phyloP scores from a whole-genome alignment of 2,329 filamentous ascomycete genomes.

The Aspergillus sp. region DNA sequence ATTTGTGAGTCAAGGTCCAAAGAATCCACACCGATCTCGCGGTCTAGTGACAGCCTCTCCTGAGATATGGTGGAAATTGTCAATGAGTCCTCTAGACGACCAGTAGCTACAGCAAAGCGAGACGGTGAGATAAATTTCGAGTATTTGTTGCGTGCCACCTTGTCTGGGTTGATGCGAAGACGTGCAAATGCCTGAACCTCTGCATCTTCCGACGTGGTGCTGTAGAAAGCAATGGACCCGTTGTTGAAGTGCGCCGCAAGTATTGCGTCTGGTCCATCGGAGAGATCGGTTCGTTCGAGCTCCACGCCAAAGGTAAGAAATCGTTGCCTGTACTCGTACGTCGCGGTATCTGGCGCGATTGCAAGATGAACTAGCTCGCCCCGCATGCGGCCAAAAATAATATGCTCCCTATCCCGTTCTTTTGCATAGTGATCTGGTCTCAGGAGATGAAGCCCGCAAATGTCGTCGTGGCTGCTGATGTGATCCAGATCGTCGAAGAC shows the following conservation, averaged over 20 bases:
- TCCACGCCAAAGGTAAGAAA: conserved; percentile 45
- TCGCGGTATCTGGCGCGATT: conserved; percentile 29
- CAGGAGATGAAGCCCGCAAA: conserved; percentile 57
- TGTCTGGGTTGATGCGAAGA: conserved; percentile 20
- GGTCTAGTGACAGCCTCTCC: conserved; percentile 40
- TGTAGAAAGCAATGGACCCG: conserved; percentile 48
- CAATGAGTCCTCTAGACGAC: conserved; percentile 42
- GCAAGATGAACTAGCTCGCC: conserved; percentile 49
- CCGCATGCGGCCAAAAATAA: conserved; percentile 58
- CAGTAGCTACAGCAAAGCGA: conserved; percentile 52
- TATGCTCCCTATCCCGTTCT: conserved; percentile 39
- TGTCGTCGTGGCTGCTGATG: conserved; percentile 57
- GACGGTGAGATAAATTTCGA: conserved; percentile 53
- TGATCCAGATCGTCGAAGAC: conserved; percentile 53
- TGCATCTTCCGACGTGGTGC: conserved; percentile 31
- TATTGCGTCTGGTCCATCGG: conserved; percentile 38
- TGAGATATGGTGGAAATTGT: conserved; percentile 53
- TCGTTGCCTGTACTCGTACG: conserved; percentile 34
- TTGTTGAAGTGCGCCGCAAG: conserved; percentile 55
- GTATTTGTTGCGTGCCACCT: conserved; percentile 44
- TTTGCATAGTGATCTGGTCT: conserved; percentile 38
- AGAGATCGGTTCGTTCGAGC: conserved; percentile 51
- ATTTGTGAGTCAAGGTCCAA: conserved; percentile 23
- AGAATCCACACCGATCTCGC: conserved; percentile 38
- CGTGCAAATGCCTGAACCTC: conserved; percentile 37